phyloP scores from a whole-genome alignment of 2,329 filamentous ascomycete species.

The Setomelanomma holmii region DNA sequence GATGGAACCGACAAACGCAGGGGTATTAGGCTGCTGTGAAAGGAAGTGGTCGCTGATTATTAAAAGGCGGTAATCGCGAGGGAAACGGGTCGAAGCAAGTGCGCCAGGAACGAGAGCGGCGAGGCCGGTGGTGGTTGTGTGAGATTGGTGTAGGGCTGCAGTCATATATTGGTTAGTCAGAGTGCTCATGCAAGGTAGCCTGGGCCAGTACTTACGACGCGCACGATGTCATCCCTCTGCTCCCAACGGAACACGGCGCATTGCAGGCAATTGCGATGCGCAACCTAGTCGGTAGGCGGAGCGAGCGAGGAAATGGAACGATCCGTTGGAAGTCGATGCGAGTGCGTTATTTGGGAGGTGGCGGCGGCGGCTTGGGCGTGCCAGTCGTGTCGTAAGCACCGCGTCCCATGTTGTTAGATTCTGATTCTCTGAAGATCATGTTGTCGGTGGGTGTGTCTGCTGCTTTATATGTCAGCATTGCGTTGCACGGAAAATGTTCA shows the following conservation, averaged over 20 bases:
- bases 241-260: slow-evolving; percentile 33
- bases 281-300: slow-evolving; percentile 5
- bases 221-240: slow-evolving; percentile 39
- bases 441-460: slow-evolving; percentile 31
- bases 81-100: slow-evolving; percentile 20
- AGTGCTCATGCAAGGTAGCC: slow-evolving; percentile 36
- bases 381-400: slow-evolving; percentile 60
- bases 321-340: slow-evolving; percentile 11
- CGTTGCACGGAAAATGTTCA: slow-evolving; percentile 21
- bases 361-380: slow-evolving; percentile 54
- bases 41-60: slow-evolving; percentile 43
- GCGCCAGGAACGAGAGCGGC: slow-evolving; percentile 21
- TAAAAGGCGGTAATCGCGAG: slow-evolving; percentile 46
- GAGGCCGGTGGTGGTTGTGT: slow-evolving; percentile 17
- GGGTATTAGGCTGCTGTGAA: slow-evolving; percentile 49
- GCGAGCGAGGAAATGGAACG: slow-evolving; percentile 2
- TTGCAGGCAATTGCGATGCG: neutral
- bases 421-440: slow-evolving; percentile 54
- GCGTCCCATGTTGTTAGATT: slow-evolving; percentile 56
- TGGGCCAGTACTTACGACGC: slow-evolving; percentile 43
- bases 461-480: slow-evolving; percentile 42
- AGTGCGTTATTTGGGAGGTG: slow-evolving; percentile 48
- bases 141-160: slow-evolving; percentile 34
- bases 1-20: slow-evolving; percentile 29
- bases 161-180: slow-evolving; percentile 37